These are phyloP conservation scores for Rhodocollybia butyracea DNA, from an alignment of 768 basidiomycete genomes.

Conservation along the genomic window DNA sequence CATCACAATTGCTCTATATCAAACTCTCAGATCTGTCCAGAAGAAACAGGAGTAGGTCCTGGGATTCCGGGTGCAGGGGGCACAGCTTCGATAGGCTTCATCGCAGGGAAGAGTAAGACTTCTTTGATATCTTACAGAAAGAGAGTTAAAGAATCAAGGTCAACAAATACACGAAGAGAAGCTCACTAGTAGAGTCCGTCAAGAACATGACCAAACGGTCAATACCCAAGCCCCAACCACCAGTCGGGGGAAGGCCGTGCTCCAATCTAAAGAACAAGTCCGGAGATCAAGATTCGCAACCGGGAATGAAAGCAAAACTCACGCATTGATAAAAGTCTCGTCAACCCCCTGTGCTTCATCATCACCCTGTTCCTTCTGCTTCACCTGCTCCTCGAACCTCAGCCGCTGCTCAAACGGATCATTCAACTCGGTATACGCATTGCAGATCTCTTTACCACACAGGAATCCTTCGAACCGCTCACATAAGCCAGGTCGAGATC, in stretches of 20 bases:
- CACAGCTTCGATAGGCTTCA: slow-evolving; percentile 75
- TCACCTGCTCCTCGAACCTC: slow-evolving; percentile 93
- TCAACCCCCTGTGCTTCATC: slow-evolving; percentile 98
- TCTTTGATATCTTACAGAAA: slow-evolving; percentile 90
- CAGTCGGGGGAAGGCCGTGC: slow-evolving; percentile 95
- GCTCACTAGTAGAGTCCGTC: slow-evolving; percentile 88
- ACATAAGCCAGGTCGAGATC: slow-evolving; percentile 93
- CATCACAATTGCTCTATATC: no score
- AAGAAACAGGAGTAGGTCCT: slow-evolving; percentile 5
- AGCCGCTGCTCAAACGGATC: slow-evolving; percentile 96
- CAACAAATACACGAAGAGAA: not conserved
- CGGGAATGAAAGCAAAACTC: slow-evolving; percentile 28
- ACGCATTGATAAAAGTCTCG: slow-evolving; percentile 95
- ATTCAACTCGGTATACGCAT: slow-evolving; percentile 99
- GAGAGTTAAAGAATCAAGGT: not conserved
- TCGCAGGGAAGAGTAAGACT: slow-evolving; percentile 93
- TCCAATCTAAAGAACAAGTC: slow-evolving; percentile 61
- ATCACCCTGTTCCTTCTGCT: slow-evolving; percentile 95
- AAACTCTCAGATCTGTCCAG: not conserved
- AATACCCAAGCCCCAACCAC: slow-evolving; percentile 95
- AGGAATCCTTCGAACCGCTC: slow-evolving; percentile 99
- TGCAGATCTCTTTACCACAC: slow-evolving; percentile 97
- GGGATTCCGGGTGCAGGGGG: slow-evolving; percentile 23
- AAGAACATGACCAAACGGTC: slow-evolving; percentile 99
- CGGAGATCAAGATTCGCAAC: slow-evolving; percentile 3